Base-by-base conservation (phyloP, 768 basidiomycete species). In the Termitomyces bulborhizus region DNA sequence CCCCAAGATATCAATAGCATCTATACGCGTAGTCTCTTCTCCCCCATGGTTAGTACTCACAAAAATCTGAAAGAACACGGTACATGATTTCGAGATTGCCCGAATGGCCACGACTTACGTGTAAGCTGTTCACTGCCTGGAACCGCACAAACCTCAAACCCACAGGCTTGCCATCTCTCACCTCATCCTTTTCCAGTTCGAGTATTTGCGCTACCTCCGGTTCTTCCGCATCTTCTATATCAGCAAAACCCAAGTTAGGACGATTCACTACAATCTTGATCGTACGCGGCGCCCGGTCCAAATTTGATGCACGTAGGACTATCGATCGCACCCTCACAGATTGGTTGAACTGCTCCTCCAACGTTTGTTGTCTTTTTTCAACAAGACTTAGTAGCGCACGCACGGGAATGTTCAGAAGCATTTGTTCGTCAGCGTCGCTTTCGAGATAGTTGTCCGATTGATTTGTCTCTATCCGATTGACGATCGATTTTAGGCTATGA, bases 401-500 rank as follows among this genome's bases (percentile, higher is more conserved):
- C 63, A 88, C 86, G n/a, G 78, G 74, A 52, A 90, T 76, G 61
- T 73, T 87, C 46, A 90, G 55, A 26, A 90, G 69, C 6, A 90
- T 74, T 65, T 90, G 84, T 60, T 85, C 88, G 59, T 90, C 88
- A 2, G 78, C 81, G 64, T 90, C 86, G 62, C 85, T 87, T 57
- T 80, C 72, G 53, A 90, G 74, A 67, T 77, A 84, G 29, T 69
- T 69, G 18, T 53, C 40, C 29, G 71, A 62, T 1, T 71, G 73
- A 67, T 86, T 86, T 51, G 63, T 68, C 13, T 67, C 65, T 60
- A 74, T 83, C 40, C 47, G 24, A 0, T 63, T 58, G 15, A 88
- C 58, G 54, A 90, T 77, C 24, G 76, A 71, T 58, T 77, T 76
- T 45, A 90, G 63, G 36, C 76, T 72, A 65, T 87, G 82, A 0